Percentiles rank a stretch among this genome's conserved stretches.
These are phyloP conservation scores for Microbotryum scabiosae DNA, from an alignment of 1,284 basidiomycete species.

Conservation along the genomic window DNA sequence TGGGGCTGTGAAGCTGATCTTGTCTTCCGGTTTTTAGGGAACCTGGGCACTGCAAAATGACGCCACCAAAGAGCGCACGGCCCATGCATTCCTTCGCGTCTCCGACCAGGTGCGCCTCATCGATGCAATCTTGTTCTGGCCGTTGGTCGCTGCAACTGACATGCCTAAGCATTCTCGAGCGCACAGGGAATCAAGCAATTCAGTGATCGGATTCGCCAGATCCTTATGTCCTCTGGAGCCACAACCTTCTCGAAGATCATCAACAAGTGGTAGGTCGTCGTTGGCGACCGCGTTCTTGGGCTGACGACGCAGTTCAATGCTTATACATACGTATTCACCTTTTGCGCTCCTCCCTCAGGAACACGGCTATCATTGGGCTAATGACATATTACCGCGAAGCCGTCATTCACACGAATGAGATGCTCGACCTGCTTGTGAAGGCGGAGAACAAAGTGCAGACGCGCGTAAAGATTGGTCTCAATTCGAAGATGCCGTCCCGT, in stretches of 20 bases:
- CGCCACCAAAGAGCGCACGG: conserved; percentile 92
- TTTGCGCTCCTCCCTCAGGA: conserved; percentile 19
- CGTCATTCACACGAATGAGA: conserved; percentile 75
- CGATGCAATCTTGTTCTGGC: conserved; percentile 29
- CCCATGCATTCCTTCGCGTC: conserved; percentile 93
- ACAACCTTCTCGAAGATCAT: conserved; percentile 99
- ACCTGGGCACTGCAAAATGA: conserved; percentile 50
- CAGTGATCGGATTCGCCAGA: conserved; percentile 76
- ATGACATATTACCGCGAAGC: conserved; percentile 87
- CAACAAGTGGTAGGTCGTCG: conserved; percentile 60
- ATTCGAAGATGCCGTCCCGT: conserved; percentile 98
- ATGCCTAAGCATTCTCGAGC: not conserved
- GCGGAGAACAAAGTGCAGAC: conserved; percentile 98
- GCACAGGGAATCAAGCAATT: conserved; percentile 75
- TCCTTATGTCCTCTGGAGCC: conserved; percentile 96
- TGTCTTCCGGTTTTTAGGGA: too few species aligned
- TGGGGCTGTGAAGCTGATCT: too few species aligned
- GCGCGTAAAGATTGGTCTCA: conserved; percentile 88
- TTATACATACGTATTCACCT: not conserved
- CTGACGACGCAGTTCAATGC: not conserved
- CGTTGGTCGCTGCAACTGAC: conserved; percentile 29
- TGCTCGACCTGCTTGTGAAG: conserved; percentile 88
- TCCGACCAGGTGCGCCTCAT: conserved; percentile 54
- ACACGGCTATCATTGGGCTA: conserved; percentile 37
- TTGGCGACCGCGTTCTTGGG: conserved; percentile 3